phyloP scores from a whole-genome alignment of 805 yeast genomes.

The Metschnikowia kofuensis region DNA sequence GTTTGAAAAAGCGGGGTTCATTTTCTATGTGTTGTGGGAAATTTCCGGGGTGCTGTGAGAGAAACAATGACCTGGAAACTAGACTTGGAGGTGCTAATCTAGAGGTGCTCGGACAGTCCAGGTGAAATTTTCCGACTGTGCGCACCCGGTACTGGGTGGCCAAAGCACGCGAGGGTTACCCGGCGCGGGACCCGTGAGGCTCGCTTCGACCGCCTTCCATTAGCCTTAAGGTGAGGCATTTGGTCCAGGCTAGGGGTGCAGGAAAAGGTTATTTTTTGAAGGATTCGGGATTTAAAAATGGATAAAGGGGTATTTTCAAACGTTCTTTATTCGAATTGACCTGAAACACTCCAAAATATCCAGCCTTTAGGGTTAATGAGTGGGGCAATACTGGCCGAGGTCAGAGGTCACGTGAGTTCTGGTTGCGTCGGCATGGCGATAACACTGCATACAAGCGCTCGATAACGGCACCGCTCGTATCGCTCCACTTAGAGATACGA shows the following conservation, averaged over 20 bases:
- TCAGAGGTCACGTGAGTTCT: neutral
- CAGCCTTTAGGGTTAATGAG: too few relatives aligned
- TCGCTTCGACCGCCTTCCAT: neutral
- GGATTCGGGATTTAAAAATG: too few relatives aligned
- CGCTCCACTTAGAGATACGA: too few relatives aligned
- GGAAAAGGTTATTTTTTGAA: too few relatives aligned
- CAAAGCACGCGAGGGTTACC: neutral
- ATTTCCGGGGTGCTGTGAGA: too few relatives aligned
- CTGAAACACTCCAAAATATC: too few relatives aligned
- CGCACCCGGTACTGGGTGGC: neutral
- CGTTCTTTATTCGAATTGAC: too few relatives aligned
- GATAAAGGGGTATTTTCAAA: too few relatives aligned
- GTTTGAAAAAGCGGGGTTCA: constrained; percentile 90
- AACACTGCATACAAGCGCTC: neutral
- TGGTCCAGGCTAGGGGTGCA: too few relatives aligned
- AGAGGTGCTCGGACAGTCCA: neutral
- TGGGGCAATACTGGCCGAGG: too few relatives aligned
- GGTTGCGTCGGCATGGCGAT: neutral
- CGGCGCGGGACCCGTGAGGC: neutral
- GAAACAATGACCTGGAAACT: too few relatives aligned
- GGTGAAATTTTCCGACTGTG: neutral
- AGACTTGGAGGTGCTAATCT: neutral
- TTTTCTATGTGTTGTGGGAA: constrained; percentile 19
- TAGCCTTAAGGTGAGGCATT: neutral
- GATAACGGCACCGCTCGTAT: neutral